phyloP scores from a whole-genome alignment of 345 rosid species.

The Erysimum cheiranthoides region DNA sequence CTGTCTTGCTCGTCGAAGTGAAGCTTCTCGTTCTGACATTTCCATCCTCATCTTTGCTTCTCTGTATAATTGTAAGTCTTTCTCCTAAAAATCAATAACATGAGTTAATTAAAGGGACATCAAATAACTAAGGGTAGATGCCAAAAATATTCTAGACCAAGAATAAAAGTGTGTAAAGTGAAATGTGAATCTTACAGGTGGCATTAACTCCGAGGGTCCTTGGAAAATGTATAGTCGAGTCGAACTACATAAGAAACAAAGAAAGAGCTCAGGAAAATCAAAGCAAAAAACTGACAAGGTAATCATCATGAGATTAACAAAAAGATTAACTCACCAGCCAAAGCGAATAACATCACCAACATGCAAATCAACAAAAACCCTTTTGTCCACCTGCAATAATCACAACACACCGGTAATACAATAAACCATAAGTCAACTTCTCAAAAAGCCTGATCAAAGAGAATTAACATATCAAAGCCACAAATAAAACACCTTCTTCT shows the following conservation, averaged over 20 bases:
- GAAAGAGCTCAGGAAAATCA: conserved; percentile 18
- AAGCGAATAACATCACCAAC: conserved; percentile 95
- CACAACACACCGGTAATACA: conserved; percentile 20
- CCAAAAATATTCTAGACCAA: neutral
- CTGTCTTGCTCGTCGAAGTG: conserved; percentile 79
- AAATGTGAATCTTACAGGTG: conserved; percentile 59
- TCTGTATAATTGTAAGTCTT: conserved; percentile 63
- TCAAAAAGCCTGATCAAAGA: neutral
- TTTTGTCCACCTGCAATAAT: conserved; percentile 63
- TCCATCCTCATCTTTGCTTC: conserved; percentile 63
- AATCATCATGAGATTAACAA: conserved; percentile 13
- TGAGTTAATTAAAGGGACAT: neutral
- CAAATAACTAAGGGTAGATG: conserved; percentile 8
- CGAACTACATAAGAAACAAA: conserved; percentile 48
- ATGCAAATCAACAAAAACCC: conserved; percentile 67
- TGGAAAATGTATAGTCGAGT: conserved; percentile 87
- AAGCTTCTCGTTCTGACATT: conserved; percentile 78
- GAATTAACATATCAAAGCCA: neutral
- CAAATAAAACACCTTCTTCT: conserved; percentile 60
- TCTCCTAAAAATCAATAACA: conserved; percentile 56
- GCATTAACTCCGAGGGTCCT: conserved; percentile 92
- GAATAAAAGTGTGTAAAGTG: neutral
- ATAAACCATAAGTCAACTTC: neutral
- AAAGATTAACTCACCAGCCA: conserved; percentile 71
- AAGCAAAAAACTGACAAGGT: neutral